Evolutionary conservation across 257 asterid species (phyloP).

Genomic region (Cynanchum wilfordii): DNA sequence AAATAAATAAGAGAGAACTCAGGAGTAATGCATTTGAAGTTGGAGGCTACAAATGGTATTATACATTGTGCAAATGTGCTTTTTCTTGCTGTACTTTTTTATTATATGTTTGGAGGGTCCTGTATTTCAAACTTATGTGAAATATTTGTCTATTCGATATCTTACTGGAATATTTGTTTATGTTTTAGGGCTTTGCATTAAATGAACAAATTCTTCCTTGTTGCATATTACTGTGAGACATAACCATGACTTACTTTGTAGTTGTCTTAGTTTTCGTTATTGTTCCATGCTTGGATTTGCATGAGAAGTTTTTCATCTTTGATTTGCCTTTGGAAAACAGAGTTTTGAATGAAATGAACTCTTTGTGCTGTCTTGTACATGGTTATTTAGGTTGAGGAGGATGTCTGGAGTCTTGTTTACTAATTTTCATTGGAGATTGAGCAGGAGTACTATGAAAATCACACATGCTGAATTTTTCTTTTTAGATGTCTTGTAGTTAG

Average conservation of each 20-base stretch:
- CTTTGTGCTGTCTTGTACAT: neutral
- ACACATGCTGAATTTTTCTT: neutral
- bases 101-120: neutral
- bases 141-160: neutral
- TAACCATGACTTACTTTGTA: neutral
- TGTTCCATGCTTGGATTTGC: neutral
- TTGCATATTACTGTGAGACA: neutral
- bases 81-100: neutral
- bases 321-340: neutral
- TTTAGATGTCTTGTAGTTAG: neutral
- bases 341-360: neutral
- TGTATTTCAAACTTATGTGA: neutral
- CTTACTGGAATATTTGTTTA: neutral
- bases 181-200: neutral
- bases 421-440: neutral
- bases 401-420: neutral
- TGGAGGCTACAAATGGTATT: conserved; percentile 50
- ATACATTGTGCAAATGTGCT: conserved; percentile 3
- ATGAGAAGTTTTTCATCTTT: neutral
- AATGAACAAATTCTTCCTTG: neutral
- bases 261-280: neutral
- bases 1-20: conserved; percentile 49
- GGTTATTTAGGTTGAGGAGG: neutral
- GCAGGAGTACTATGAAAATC: neutral
- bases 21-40: conserved; percentile 45